Percentiles rank a stretch among this genome's conserved stretches.
phyloP scores from a whole-genome alignment of 2,329 filamentous ascomycete species.

The Xylaria polymorpha region DNA sequence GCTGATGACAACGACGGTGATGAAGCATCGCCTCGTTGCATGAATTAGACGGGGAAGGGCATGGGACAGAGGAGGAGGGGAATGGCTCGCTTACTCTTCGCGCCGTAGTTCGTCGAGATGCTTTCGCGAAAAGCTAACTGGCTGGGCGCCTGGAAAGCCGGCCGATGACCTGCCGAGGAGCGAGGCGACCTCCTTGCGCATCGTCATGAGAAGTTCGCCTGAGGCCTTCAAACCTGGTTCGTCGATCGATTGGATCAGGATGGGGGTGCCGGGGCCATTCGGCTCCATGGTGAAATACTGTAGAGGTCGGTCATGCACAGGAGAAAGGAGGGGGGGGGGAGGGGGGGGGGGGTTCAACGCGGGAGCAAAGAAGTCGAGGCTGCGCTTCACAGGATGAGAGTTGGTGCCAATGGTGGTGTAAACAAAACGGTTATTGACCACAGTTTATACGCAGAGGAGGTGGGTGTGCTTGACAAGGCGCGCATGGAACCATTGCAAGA shows the following conservation, averaged over 20 bases:
- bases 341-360: neutral
- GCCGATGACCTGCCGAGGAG: constrained; percentile 77
- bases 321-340: neutral
- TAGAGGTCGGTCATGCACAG: neutral
- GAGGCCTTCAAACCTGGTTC: constrained; percentile 74
- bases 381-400: neutral
- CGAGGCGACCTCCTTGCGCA: constrained; percentile 78
- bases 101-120: constrained; percentile 85
- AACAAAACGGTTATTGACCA: neutral
- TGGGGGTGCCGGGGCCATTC: constrained; percentile 20
- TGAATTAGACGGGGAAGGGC: no score
- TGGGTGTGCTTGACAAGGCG: constrained; percentile 4
- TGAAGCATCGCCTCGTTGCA: neutral
- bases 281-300: constrained; percentile 33
- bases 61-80: neutral
- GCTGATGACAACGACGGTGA: neutral
- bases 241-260: constrained; percentile 63
- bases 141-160: constrained; percentile 90
- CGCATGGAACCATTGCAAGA: constrained; percentile 26
- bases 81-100: constrained; percentile 70
- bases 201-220: constrained; percentile 66
- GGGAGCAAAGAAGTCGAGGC: neutral
- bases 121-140: constrained; percentile 86
- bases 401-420: neutral
- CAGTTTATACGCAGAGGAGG: constrained; percentile 6